Evolutionary conservation across 352 stramenopile genomes (phyloP), one percentile per base, ranked within the genome.

Genomic region (Pythium folliculosum): DNA sequence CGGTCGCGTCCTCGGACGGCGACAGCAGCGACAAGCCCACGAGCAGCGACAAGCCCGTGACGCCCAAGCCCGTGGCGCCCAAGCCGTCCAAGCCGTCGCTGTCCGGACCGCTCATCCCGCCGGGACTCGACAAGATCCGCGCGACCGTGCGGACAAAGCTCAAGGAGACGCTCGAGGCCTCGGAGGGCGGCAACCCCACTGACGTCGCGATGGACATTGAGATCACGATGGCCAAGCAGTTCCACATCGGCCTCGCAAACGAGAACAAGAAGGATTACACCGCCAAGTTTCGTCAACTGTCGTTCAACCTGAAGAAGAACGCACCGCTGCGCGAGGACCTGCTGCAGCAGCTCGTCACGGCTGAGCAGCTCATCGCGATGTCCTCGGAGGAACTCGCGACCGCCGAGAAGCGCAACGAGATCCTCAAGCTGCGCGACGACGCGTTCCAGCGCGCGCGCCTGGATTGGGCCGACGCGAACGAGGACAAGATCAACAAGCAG

Each of bases 281-380:
- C 57, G 78, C 77, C 73, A 97, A 97, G 70, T 91, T 95, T 60
- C 86, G 86, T 13, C 86, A 95, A 56, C 63, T 97, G 59, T 91
- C 84, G 66, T 97, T 97, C 70, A 97, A 97, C 64, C 59, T 97
- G 57, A 97, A 97, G 67, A 97, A 96, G 72, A 97, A 97, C 65
- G 75, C 66, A 23, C 76, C 77, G 53, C 80, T 97, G 51, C 89
- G 88, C 5, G 77, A 88, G 50, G 86, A 94, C 43, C 55, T 96
- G 60, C 73, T 94, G 48, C 64, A 81, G 52, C 85, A 94, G 58
- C 71, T 70, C 23, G 78, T 96, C 32, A 89, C 77, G 37, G 75
- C 80, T 1, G 86, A 95, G 40, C 76, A 92, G 65, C 70, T 97
- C 35, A 75, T 96, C 23, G 77, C 81, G 37, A 96, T 97, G 89